These are phyloP conservation scores for Aureobasidium sp. DNA, from an alignment of 2,329 filamentous ascomycete species.

Conservation along the genomic window DNA sequence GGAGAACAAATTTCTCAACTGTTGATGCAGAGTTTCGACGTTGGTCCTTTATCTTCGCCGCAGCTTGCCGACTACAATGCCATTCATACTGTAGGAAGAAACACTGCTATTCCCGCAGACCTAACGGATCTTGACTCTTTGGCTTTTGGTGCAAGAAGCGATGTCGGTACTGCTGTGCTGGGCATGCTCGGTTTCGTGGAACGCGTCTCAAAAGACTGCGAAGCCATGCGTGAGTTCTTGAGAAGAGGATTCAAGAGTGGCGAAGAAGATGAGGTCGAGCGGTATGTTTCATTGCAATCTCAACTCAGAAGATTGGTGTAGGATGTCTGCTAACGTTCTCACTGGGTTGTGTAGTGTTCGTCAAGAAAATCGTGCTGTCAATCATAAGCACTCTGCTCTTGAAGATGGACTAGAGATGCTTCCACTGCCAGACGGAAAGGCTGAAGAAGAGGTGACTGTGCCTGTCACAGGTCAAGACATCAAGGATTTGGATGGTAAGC, in stretches of 20 bases:
- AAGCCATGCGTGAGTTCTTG: constrained; percentile 1
- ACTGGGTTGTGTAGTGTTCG: neutral
- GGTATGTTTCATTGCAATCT: neutral
- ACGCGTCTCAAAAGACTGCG: neutral
- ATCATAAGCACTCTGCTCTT: neutral
- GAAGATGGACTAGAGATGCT: neutral
- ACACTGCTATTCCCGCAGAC: neutral
- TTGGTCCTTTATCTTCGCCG: neutral
- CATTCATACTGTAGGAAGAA: neutral
- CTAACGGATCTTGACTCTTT: neutral
- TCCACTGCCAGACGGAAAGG: neutral
- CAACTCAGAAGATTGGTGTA: fast-evolving
- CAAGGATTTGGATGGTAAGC: neutral
- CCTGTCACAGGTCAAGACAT: neutral
- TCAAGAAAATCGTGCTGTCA: neutral
- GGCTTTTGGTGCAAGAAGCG: neutral
- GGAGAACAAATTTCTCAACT: neutral
- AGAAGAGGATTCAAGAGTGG: neutral
- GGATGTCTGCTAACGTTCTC: neutral
- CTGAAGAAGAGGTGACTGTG: neutral
- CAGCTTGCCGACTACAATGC: neutral
- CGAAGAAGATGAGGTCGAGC: neutral
- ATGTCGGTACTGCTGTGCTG: neutral
- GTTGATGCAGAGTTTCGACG: neutral
- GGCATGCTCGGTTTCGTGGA: neutral